Base-by-base conservation (phyloP, 2,329 filamentous ascomycete species). In the Trichophyton benhamiae region DNA sequence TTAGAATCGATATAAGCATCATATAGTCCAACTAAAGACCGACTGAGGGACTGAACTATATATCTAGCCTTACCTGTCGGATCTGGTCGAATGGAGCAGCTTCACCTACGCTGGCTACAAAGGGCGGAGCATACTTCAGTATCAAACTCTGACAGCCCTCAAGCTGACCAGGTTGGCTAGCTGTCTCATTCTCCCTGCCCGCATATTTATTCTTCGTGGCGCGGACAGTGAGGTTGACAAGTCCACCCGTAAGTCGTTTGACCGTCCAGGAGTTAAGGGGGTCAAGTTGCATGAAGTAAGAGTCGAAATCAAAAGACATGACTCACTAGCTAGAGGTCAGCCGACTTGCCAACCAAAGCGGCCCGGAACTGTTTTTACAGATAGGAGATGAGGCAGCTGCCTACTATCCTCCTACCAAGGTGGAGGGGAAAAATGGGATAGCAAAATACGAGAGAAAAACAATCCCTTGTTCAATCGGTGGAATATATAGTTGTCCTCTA, bases 51-150 rank as follows among this genome's bases (percentile, higher is more conserved):
- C 6, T 30, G 27, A 7, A 30, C 27, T 30, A 13, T 59, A 20
- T 27, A 25, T 22, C n/a, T 17, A 58, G 15, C 42, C 11, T 33
- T 58, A 58, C 60, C 60, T 60, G 42, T 46, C 60, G 62, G 13
- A 46, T 52, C n/a, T 58, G 60, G 33, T 61, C 62, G 44, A 64
- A 62, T 20, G 60, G 53, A 1, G 36, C 62, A 13, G 33, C 41
- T 42, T 60, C 60, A 3, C 62, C 53, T 22, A 59, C 22, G 5
- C 48, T 41, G 2, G 44, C 60, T 20, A 57, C 58, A 17, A 55
- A 64, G 17, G 58, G 60, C 4, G 52, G 58, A 9, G 60, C 60
- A 60, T 62, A 64, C 44, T 62, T 63, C 57, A 62, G 33, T 55
- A 64, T 58, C 58, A 63, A 49, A 48, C 57, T 60, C 38, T 44